Conservation (phyloP, 495 filamentous ascomycete species). For the Trichocladium uniseriatum region DNA sequence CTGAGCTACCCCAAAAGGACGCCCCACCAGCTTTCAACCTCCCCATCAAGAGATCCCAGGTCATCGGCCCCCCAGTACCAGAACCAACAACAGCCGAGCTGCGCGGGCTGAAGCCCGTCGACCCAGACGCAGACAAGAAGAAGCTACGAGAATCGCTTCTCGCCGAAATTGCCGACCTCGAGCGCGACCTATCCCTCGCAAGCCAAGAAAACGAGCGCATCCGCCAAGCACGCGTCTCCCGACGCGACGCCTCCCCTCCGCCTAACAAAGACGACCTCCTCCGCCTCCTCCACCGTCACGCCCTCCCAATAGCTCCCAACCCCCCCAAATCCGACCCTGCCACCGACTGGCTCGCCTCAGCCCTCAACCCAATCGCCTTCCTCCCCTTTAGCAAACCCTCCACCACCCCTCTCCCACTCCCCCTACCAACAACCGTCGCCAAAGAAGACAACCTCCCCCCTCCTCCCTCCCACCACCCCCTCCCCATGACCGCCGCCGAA, state of each 20-base stretch:
- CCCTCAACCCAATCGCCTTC: conserved; percentile 38
- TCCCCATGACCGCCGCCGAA: conserved; percentile 40
- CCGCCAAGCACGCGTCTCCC: conserved; percentile 20
- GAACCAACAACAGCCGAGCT: conserved; percentile 16
- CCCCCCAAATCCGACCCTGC: conserved; percentile 15
- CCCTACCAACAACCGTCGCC: conserved; percentile 2
- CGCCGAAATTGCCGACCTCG: conserved; percentile 28
- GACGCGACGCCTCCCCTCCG: conserved; percentile 12
- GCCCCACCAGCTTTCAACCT: not conserved
- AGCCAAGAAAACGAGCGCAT: conserved; percentile 34
- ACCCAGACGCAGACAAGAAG: conserved; percentile 34
- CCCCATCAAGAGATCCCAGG: not conserved
- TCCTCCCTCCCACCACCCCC: conserved; percentile 43
- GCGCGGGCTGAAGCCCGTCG: conserved; percentile 29
- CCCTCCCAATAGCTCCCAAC: conserved; percentile 26
- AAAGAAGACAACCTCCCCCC: too few species aligned
- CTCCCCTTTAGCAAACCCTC: conserved; percentile 39
- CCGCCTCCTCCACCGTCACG: conserved; percentile 30
- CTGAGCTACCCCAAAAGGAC: not conserved
- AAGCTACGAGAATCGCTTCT: conserved; percentile 29
- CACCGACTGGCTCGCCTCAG: conserved; percentile 29
- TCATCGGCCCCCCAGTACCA: not conserved
- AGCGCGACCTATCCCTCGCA: conserved; percentile 29
- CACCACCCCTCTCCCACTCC: conserved; percentile 2
- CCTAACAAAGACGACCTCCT: conserved; percentile 28